These are phyloP conservation scores for Suzukiozyma palmioleophila DNA, from an alignment of 1,139 yeast genomes.

Conservation along the genomic window DNA sequence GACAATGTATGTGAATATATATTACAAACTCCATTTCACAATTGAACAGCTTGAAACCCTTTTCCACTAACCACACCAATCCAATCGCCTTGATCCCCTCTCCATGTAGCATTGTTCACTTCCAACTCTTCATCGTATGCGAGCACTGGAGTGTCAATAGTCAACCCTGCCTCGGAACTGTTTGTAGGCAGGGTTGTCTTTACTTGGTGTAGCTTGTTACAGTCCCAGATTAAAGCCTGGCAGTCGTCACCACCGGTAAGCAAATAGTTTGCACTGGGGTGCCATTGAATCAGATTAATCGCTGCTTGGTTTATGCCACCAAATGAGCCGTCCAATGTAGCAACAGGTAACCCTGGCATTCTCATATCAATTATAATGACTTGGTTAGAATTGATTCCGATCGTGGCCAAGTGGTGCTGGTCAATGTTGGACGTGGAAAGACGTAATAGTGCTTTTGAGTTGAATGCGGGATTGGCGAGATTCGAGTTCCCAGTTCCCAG, in stretches of 20 bases:
- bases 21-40: conserved; percentile 12
- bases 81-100: conserved; percentile 63
- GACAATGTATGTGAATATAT: not conserved
- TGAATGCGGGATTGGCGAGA: conserved; percentile 13
- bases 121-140: conserved; percentile 62
- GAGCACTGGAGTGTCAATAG: conserved; percentile 42
- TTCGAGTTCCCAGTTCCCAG: conserved; percentile 5
- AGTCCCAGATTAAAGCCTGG: conserved; percentile 84
- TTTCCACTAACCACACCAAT: conserved; percentile 78
- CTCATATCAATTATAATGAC: conserved; percentile 78
- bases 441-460: conserved; percentile 63
- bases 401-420: conserved; percentile 73
- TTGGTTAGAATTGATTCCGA: conserved; percentile 66
- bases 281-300: conserved; percentile 79
- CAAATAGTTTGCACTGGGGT: conserved; percentile 65
- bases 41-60: conserved; percentile 69
- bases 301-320: conserved; percentile 44
- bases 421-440: conserved; percentile 78
- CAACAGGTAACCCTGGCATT: conserved; percentile 79
- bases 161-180: conserved; percentile 12
- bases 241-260: conserved; percentile 88
- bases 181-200: conserved; percentile 4
- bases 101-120: conserved; percentile 77
- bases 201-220: conserved; percentile 28
- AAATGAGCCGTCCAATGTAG: conserved; percentile 63